Base-by-base conservation (phyloP, 2,329 filamentous ascomycete genomes). In the Hymenoscyphus linearis region DNA sequence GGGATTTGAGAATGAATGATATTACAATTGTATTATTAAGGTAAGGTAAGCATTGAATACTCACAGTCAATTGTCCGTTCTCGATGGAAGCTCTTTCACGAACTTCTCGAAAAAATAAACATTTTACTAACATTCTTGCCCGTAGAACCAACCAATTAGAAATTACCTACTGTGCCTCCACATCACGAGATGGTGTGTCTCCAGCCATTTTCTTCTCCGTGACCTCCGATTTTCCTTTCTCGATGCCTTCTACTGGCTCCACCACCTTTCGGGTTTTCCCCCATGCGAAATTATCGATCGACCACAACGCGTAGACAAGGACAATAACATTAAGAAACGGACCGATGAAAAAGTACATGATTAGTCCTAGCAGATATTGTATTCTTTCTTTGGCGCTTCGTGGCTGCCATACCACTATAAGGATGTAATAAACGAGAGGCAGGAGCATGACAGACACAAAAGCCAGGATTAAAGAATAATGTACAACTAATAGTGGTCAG, bases 271-370 rank as follows among this genome's bases (percentile, higher is more conserved):
- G 50, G 12, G 77, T 79, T 70, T 79, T 79, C 16, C 77, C 77
- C 77, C 77, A 79, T 60, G 75, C 76, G 69, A 79, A 79, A 65
- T 77, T 76, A 60, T 79, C 77, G 5, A 77, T 75, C 57, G 78
- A 69, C 52, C 75, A 68, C 18, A 79, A 69, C 0, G 77, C 77
- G 61, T 78, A 79, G 1, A 74, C 64, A 13, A 79, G 62, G 35
- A 79, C 74, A 44, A 77, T 68, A 27, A 79, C 75, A 66, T 79
- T 79, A 65, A 79, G 71, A 53, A 79, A 75, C 0, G 77, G 77
- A 1, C 72, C 71, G 31, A 64, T 64, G 14, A 71, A 59, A 16
- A 68, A 60, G 59, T 70, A 71, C 16, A 73, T 64, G n/a, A 57
- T 34, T 16, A 74, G 61, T 3, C 73, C 73, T 2, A 68, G 27